Evolutionary conservation across 192 early-diverging fungal species (phyloP), one percentile per base, ranked within the genome.

Genomic region (Coemansia sp.): DNA sequence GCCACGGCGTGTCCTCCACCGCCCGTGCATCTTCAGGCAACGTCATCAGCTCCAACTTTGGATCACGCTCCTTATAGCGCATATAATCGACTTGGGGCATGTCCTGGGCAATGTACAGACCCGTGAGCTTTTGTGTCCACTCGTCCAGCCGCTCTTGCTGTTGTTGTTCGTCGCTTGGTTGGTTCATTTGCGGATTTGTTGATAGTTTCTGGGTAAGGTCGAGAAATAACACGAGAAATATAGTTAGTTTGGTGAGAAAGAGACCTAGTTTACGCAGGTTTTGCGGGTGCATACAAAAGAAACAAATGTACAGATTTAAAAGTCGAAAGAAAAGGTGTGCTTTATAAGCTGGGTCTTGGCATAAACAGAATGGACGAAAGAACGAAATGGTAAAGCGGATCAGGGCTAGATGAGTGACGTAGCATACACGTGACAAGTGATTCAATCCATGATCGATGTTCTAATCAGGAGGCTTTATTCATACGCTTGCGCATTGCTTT

Each of bases 151-250:
- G 50, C 9, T 20, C 17, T 12, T 52, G 21, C 50, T 24, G 18
- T 50, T 24, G 18, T 50, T 61, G 9, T n/a, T 28, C 60, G 20
- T 61, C 21, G n/a, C 56, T 17, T 2, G 10, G 57, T 23, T 14
- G 23, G 9, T 18, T 14, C 26, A 25, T 26, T 28, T 18, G 24
- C 23, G 20, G 50, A 21, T 15, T 52, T 4, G 4, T 8, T 20
- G 49, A 5, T 8, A 18, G 21, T 4, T 26, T 26, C 50, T 73
- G 60, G 1, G 64, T 59, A 7, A 46, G 18, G 18, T 73, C 71
- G 51, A 67, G 62, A 57, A 73, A 67, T n/a, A 73, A 59, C 12
- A 73, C 49, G 11, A 42, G 20, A 17, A 73, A 63, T 31, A 73
- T 0, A 3, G 71, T 53, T 6, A 58, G 36, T 34, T 66, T 66